These are phyloP conservation scores for Sanghuangporus sanghuang DNA, from an alignment of 1,284 basidiomycete genomes.

Conservation along the genomic window DNA sequence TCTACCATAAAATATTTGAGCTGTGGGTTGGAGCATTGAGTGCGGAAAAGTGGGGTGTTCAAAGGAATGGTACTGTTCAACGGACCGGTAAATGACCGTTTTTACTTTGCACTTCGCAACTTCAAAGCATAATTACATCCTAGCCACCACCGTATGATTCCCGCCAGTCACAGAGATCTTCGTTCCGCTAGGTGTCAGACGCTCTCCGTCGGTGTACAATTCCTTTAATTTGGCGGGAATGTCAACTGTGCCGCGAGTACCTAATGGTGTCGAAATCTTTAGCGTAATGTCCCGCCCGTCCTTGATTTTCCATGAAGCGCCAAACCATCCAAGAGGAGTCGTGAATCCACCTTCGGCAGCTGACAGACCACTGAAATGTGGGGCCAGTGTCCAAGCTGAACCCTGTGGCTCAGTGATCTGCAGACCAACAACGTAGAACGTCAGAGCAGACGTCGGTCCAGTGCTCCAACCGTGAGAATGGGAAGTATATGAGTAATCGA, in stretches of 20 bases:
- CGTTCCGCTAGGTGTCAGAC: neutral
- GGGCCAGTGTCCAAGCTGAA: constrained; percentile 34
- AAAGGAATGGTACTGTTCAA: no score
- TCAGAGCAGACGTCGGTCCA: constrained; percentile 41
- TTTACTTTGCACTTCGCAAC: no score
- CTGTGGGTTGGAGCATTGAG: no score
- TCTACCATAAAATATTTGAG: no score
- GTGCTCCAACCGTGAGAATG: constrained; percentile 44
- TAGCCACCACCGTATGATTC: neutral
- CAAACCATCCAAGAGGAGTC: constrained; percentile 39
- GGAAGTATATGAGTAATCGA: constrained; percentile 42
- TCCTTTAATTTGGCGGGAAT: neutral
- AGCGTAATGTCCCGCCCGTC: neutral
- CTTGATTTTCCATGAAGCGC: constrained; percentile 32
- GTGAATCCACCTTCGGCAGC: constrained; percentile 39
- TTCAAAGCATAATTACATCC: no score
- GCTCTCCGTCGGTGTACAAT: neutral
- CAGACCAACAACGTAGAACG: constrained; percentile 41
- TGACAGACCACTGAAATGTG: constrained; percentile 31
- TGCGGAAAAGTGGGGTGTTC: no score
- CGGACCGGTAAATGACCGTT: no score
- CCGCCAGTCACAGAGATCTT: neutral
- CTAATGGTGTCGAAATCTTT: constrained; percentile 7
- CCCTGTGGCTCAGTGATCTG: constrained; percentile 35
- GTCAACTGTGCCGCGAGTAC: constrained; percentile 4